phyloP scores from a whole-genome alignment of 306 rosid species.

The Castanopsis chinensis region DNA sequence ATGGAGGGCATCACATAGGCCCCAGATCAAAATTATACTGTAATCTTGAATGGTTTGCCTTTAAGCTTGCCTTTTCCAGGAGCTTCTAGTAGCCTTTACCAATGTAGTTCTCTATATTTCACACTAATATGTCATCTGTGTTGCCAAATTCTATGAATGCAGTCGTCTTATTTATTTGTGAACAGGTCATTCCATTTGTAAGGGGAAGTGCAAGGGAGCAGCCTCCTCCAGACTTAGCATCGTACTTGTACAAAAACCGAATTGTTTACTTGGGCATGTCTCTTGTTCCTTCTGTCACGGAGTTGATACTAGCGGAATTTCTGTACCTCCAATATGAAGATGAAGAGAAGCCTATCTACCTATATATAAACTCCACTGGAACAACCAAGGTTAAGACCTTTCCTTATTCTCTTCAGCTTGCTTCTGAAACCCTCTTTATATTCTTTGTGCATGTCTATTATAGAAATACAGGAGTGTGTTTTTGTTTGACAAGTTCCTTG shows the following conservation, averaged over 20 bases:
- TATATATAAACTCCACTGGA: conserved; percentile 94
- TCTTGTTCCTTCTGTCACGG: conserved; percentile 91
- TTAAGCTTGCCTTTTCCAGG: too few relatives aligned
- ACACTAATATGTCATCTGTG: neutral
- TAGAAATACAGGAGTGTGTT: neutral
- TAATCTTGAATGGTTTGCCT: too few relatives aligned
- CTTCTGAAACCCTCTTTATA: neutral
- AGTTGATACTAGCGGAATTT: conserved; percentile 90
- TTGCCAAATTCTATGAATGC: neutral
- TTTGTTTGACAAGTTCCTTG: too few relatives aligned
- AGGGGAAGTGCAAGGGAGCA: conserved; percentile 94
- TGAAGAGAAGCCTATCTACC: conserved; percentile 72
- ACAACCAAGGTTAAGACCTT: conserved; percentile 67
- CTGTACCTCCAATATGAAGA: conserved; percentile 89
- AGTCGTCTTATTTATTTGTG: conserved; percentile 18
- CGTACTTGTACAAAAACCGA: conserved; percentile 86
- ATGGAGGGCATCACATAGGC: too few relatives aligned
- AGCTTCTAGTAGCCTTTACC: too few relatives aligned
- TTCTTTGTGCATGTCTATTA: neutral
- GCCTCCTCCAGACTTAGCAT: conserved; percentile 94
- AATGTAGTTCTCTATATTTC: neutral
- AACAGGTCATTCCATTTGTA: conserved; percentile 85
- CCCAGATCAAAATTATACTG: too few relatives aligned
- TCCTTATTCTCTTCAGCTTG: neutral
- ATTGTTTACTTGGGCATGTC: conserved; percentile 94